A percentile compares a stretch with the other conserved stretches of the same genome.
These are phyloP conservation scores for Pichia deserticola DNA, from an alignment of 805 yeast genomes.

Conservation along the genomic window DNA sequence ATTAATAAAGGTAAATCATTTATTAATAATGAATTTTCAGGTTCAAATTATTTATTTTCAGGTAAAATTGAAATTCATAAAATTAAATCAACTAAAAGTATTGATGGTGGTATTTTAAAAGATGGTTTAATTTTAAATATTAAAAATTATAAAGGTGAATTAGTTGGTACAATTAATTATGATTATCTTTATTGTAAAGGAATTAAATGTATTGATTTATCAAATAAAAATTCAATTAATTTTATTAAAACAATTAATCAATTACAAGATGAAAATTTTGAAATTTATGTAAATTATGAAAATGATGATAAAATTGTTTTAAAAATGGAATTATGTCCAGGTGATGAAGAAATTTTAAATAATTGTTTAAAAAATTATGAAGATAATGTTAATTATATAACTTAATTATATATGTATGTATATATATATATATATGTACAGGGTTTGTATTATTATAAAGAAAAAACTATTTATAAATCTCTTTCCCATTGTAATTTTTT, in stretches of 20 bases:
- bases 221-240: slow-evolving; percentile 2
- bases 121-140: slow-evolving; percentile 11
- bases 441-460: neutral
- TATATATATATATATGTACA: slow-evolving; percentile 6
- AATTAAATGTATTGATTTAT: slow-evolving; percentile 8
- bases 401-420: too few species aligned
- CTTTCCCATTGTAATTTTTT: slow-evolving; percentile 22
- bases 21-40: neutral
- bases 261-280: slow-evolving; percentile 17
- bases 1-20: neutral
- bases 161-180: slow-evolving; percentile 7
- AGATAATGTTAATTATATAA: neutral
- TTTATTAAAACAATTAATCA: slow-evolving; percentile 18
- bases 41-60: slow-evolving; percentile 14
- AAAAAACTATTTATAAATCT: slow-evolving; percentile 11
- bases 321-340: slow-evolving; percentile 23
- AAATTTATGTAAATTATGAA: slow-evolving; percentile 15
- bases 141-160: slow-evolving; percentile 12
- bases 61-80: slow-evolving; percentile 21
- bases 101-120: neutral
- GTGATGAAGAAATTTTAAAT: slow-evolving; percentile 14
- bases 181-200: slow-evolving; percentile 3
- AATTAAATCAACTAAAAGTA: neutral
- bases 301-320: slow-evolving; percentile 15
- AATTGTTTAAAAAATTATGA: slow-evolving; percentile 4